Conservation (phyloP, 352 stramenopile species). For the Globisporangium emineosum region DNA sequence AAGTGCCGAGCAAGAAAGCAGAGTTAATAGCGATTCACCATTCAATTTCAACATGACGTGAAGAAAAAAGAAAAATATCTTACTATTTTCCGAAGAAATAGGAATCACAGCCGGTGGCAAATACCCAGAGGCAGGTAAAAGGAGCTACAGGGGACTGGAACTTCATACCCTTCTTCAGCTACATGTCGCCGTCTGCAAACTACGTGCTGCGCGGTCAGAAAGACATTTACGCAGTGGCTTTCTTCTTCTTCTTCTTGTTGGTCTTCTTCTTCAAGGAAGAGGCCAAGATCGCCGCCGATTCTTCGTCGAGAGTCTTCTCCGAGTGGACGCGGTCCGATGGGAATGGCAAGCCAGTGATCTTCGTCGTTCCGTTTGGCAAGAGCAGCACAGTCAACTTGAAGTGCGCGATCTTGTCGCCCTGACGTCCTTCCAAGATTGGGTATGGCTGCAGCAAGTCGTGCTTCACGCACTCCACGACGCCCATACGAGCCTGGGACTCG, state of each 20-base stretch:
- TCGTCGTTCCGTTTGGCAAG: constrained; percentile 92
- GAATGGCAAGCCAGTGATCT: constrained; percentile 95
- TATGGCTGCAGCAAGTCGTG: constrained; percentile 98
- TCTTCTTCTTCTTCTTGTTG: constrained; percentile 94
- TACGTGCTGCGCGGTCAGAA: constrained; percentile 12
- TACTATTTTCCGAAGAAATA: constrained; percentile 45
- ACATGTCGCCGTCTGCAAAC: constrained; percentile 3
- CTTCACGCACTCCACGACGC: constrained; percentile 97
- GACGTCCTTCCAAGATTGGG: constrained; percentile 95
- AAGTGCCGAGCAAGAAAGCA: constrained; percentile 10
- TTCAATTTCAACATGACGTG: background rate
- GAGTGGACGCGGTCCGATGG: constrained; percentile 89
- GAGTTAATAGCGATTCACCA: background rate
- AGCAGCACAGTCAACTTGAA: constrained; percentile 99
- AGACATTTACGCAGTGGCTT: constrained; percentile 42
- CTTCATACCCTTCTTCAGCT: constrained; percentile 4
- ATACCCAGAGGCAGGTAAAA: background rate
- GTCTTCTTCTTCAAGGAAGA: constrained; percentile 94
- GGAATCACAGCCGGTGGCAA: constrained; percentile 11
- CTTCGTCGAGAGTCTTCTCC: constrained; percentile 92
- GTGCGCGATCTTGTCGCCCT: constrained; percentile 96
- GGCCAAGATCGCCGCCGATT: constrained; percentile 88
- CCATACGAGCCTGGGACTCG: constrained; percentile 96
- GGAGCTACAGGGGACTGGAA: constrained; percentile 11
- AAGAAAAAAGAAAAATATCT: constrained; percentile 44